A percentile compares a stretch with the other conserved stretches of the same genome.
Conservation (phyloP, 1,284 basidiomycete genomes). For the Waitea zeae region DNA sequence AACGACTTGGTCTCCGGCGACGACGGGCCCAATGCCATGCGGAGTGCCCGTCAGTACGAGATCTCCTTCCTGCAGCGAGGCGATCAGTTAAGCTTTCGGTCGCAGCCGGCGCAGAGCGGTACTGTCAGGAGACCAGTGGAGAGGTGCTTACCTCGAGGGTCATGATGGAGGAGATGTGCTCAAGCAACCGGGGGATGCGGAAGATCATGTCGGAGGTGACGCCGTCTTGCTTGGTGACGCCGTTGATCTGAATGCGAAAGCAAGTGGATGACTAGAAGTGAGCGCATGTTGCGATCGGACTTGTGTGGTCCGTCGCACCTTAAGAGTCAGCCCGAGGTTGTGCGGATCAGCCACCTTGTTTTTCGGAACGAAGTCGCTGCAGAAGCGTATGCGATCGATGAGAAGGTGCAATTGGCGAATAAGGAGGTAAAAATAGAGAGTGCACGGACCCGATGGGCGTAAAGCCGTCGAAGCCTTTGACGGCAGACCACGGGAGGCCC, state of each 20-base stretch:
- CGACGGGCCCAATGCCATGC: slow-evolving; percentile 71
- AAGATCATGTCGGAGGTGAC: slow-evolving; percentile 88
- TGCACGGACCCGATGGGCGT: slow-evolving; percentile 49
- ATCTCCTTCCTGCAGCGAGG: slow-evolving; percentile 60
- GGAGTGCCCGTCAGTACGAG: slow-evolving; percentile 83
- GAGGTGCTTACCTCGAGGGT: slow-evolving; percentile 69
- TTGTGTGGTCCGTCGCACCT: slow-evolving; percentile 22
- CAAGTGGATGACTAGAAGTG: background rate
- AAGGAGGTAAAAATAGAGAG: too few species aligned
- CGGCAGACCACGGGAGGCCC: slow-evolving; percentile 88
- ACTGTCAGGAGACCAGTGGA: too few species aligned
- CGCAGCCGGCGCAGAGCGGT: background rate
- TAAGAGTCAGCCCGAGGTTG: slow-evolving; percentile 61
- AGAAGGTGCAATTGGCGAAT: slow-evolving; percentile 1
- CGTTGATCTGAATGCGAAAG: slow-evolving; percentile 49
- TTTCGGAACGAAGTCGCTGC: slow-evolving; percentile 70
- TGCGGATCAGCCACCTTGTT: slow-evolving; percentile 53
- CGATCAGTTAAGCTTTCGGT: slow-evolving; percentile 3
- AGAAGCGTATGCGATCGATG: too few species aligned
- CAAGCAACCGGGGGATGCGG: slow-evolving; percentile 76
- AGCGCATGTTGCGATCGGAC: background rate
- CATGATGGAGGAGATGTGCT: slow-evolving; percentile 93
- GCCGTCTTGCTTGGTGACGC: slow-evolving; percentile 69
- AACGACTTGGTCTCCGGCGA: slow-evolving; percentile 63
- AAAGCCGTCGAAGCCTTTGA: slow-evolving; percentile 57